phyloP scores from a whole-genome alignment of 2,329 filamentous ascomycete species.

The Alternaria novae-zelandiae region DNA sequence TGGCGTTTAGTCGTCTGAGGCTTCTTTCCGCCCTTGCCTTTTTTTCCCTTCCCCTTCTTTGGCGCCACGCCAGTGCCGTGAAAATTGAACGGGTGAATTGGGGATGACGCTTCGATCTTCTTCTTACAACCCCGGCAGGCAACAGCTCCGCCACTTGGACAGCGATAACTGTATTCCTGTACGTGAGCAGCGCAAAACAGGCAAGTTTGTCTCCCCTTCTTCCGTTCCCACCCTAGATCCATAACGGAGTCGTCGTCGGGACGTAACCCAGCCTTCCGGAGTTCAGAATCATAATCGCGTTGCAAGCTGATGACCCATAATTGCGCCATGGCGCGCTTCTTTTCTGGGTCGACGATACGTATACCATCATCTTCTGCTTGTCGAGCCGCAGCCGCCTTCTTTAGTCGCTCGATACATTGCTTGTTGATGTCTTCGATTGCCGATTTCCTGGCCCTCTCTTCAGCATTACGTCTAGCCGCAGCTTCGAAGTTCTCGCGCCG shows the following conservation, averaged over 20 bases:
- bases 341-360: not conserved
- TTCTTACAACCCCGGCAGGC: not conserved
- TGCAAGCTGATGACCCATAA: not conserved
- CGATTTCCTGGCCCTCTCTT: not conserved
- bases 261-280: not conserved
- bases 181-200: not conserved
- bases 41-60: not conserved
- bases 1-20: not conserved
- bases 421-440: not conserved
- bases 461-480: not conserved
- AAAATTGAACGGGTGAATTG: not conserved
- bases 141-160: slow-evolving; percentile 1
- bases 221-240: not conserved
- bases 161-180: not conserved
- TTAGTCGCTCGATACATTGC: not conserved
- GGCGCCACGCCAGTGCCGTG: not conserved
- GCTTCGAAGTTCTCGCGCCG: not conserved
- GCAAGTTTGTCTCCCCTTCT: not conserved
- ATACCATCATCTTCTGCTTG: not conserved
- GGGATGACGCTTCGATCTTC: not conserved
- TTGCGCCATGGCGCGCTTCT: not conserved
- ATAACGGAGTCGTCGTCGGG: not conserved
- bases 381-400: not conserved
- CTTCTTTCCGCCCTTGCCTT: not conserved
- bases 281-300: not conserved